These are phyloP conservation scores for Collybiopsis confluens DNA, from an alignment of 768 basidiomycete genomes.

Conservation along the genomic window DNA sequence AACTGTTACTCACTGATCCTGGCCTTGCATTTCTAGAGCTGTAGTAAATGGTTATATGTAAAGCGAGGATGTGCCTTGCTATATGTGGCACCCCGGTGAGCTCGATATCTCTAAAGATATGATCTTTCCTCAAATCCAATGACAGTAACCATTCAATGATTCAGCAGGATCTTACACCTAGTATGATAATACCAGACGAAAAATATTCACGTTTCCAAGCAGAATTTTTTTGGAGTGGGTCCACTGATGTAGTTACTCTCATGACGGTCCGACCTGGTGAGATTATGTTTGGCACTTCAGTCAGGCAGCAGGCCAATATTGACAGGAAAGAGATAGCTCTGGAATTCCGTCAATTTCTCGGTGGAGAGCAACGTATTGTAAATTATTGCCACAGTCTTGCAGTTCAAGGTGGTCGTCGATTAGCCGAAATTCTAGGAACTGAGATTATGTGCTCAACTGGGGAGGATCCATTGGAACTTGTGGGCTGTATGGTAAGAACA, in stretches of 20 bases:
- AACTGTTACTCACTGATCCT: background rate
- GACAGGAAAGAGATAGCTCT: slow-evolving; percentile 32
- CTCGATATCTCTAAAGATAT: background rate
- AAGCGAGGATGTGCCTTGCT: slow-evolving; percentile 58
- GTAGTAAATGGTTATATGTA: slow-evolving; percentile 69
- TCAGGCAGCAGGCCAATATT: background rate
- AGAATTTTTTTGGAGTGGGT: background rate
- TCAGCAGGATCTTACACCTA: background rate
- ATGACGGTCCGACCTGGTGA: background rate
- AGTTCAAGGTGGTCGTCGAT: slow-evolving; percentile 42
- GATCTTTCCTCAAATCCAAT: background rate
- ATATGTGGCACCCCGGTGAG: slow-evolving; percentile 53
- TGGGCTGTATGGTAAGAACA: too few species aligned
- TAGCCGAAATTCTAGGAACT: slow-evolving; percentile 50
- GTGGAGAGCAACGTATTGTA: slow-evolving; percentile 59
- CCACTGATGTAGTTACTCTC: background rate
- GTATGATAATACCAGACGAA: background rate
- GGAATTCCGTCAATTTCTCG: slow-evolving; percentile 57
- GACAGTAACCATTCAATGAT: slow-evolving; percentile 10
- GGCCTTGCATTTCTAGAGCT: slow-evolving; percentile 41
- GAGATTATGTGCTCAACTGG: slow-evolving; percentile 24
- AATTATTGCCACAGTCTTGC: slow-evolving; percentile 56
- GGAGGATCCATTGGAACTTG: too few species aligned
- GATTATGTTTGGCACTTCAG: too few species aligned
- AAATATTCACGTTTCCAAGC: background rate